These are phyloP conservation scores for Sugiyamaella chiloensis DNA, from an alignment of 805 yeast genomes.

Conservation along the genomic window DNA sequence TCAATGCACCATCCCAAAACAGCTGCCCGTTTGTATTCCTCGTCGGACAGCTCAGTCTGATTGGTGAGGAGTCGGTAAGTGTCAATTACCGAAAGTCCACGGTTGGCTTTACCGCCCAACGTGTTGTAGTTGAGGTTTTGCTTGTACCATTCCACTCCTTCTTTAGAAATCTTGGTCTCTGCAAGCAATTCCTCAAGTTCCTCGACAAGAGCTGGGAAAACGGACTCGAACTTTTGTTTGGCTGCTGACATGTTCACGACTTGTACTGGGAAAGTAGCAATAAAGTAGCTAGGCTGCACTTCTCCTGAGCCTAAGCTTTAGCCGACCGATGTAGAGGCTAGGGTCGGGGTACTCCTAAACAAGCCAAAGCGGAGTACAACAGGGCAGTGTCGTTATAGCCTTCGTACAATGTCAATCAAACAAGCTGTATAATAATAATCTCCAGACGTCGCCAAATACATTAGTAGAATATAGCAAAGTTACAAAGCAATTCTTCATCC, in stretches of 20 bases:
- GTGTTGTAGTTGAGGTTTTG: constrained; percentile 73
- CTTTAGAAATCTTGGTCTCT: constrained; percentile 76
- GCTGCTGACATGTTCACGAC: constrained; percentile 16
- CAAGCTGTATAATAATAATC: too few species aligned
- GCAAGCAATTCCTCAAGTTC: constrained; percentile 64
- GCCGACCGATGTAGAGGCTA: too few species aligned
- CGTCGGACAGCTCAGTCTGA: constrained; percentile 55
- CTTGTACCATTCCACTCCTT: constrained; percentile 83
- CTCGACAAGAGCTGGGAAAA: constrained; percentile 72
- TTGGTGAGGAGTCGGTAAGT: constrained; percentile 80
- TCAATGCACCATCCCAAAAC: constrained; percentile 95
- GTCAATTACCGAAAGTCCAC: constrained; percentile 94
- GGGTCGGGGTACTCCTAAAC: too few species aligned
- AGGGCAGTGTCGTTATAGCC: too few species aligned
- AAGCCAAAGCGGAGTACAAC: too few species aligned
- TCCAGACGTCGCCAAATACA: too few species aligned
- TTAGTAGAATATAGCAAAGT: too few species aligned
- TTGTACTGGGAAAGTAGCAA: too few species aligned
- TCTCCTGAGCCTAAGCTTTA: too few species aligned
- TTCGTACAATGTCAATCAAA: too few species aligned
- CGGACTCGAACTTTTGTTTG: constrained; percentile 38
- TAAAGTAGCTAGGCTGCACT: too few species aligned
- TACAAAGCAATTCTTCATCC: too few species aligned
- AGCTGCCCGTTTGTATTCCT: constrained; percentile 80
- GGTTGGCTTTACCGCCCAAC: constrained; percentile 94